Conservation (phyloP, 2,329 filamentous ascomycete species). For the Massarina eburnea region DNA sequence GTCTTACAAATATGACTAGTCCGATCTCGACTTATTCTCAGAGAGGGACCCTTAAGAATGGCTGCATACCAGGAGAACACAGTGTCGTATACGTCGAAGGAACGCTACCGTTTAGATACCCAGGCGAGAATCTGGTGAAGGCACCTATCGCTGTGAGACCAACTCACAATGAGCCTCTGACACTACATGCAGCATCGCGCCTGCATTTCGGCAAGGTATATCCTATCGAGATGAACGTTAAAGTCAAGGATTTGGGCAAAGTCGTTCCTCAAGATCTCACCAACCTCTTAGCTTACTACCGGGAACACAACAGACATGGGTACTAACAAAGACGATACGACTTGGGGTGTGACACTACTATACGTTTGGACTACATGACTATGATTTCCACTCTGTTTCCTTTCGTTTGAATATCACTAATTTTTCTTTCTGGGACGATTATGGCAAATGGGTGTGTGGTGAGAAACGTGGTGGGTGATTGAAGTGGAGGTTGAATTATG, state of each 20-base stretch:
- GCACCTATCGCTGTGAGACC: slow-evolving; percentile 36
- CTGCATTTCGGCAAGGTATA: slow-evolving; percentile 45
- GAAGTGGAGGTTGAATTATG: too few relatives aligned
- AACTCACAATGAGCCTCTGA: slow-evolving; percentile 17
- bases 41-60: slow-evolving; percentile 37
- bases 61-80: slow-evolving; percentile 39
- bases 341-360: too few relatives aligned
- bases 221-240: slow-evolving; percentile 49
- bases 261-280: slow-evolving; percentile 32
- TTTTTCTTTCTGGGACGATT: too few relatives aligned
- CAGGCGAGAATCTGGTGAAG: slow-evolving; percentile 36
- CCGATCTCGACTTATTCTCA: slow-evolving; percentile 43
- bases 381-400: too few relatives aligned
- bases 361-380: too few relatives aligned
- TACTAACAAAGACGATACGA: too few relatives aligned
- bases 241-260: slow-evolving; percentile 45
- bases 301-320: too few relatives aligned
- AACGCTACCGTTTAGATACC: slow-evolving; percentile 6
- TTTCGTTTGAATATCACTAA: too few relatives aligned
- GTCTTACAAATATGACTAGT: slow-evolving; percentile 4
- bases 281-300: neutral
- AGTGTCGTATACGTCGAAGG: slow-evolving; percentile 34
- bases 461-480: too few relatives aligned
- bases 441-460: too few relatives aligned
- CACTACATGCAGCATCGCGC: slow-evolving; percentile 40